Base-by-base conservation (phyloP, 2,329 filamentous ascomycete genomes). In the Zarea fungicola region DNA sequence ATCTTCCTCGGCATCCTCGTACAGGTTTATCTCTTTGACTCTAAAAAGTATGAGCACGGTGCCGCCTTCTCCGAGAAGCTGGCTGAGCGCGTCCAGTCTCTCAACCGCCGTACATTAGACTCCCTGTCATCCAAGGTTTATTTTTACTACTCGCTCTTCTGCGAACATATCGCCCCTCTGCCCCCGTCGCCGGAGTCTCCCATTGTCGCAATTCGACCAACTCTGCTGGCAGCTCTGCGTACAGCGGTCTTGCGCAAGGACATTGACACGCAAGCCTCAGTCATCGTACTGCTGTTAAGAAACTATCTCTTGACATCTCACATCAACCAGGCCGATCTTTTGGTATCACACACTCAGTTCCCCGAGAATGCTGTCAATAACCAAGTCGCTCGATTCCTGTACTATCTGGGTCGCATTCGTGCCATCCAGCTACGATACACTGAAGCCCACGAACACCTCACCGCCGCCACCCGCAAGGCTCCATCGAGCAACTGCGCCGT, bases 241-340 rank as follows among this genome's bases (percentile, higher is more conserved):
- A 97, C 92, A 39, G 89, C 93, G n/a, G 93, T 97, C 23, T 77
- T 99, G 55, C 86, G 93, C 60, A 97, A 97, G 74, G 93, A 99
- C 68, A 83, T 90, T 56, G 93, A 99, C 62, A 96, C 89, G n/a
- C 92, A 97, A 72, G 89, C 93, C 23, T 89, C 92, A 1, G 89
- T 97, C 58, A 97, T 95, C 57, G 95, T 95, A 13, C 78, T 99
- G 50, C 78, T 99, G 45, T 84, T 99, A 58, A 89, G 93, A 60
- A 99, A 93, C 72, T 99, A 99, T 68, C 83, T 99, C 56, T 84
- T 87, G 42, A 97, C 92, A 37, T 96, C 93, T 56, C 92, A 97
- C 70, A 96, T 99, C 69, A 86, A 87, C 49, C 93, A 99, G 73
- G 93, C 93, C 58, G 93, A 99, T 69, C 81, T 97, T 32, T 81